These are phyloP conservation scores for Penicillium hesseltinei DNA, from an alignment of 2,329 filamentous ascomycete genomes.

Conservation along the genomic window DNA sequence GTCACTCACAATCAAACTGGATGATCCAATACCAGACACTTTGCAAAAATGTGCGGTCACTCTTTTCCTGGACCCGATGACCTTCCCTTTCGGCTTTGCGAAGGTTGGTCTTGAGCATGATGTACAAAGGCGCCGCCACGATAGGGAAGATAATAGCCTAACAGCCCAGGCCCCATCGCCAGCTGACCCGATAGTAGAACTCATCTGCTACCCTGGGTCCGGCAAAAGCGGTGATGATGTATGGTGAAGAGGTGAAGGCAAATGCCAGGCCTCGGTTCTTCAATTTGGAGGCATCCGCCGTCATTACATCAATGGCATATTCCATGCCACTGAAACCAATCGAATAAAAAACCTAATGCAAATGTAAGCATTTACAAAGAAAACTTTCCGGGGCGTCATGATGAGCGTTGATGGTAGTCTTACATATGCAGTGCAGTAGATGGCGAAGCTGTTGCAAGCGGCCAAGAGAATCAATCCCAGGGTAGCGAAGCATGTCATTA, in stretches of 20 bases:
- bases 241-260: constrained; percentile 60
- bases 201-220: constrained; percentile 50
- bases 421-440: constrained; percentile 57
- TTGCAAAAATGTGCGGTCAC: constrained; percentile 44
- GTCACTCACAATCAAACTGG: constrained; percentile 54
- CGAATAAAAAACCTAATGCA: constrained; percentile 51
- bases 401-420: background rate
- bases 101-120: constrained; percentile 53
- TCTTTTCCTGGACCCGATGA: constrained; percentile 43
- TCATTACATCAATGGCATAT: constrained; percentile 58
- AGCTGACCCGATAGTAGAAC: constrained; percentile 51
- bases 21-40: constrained; percentile 52
- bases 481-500: constrained; percentile 46
- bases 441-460: constrained; percentile 55
- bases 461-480: constrained; percentile 59
- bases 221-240: constrained; percentile 59
- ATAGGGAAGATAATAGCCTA: constrained; percentile 59
- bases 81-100: constrained; percentile 55
- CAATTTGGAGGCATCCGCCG: constrained; percentile 60
- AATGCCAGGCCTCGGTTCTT: constrained; percentile 61
- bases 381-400: accelerated
- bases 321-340: constrained; percentile 57
- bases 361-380: background rate
- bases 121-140: constrained; percentile 53
- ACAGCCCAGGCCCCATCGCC: constrained; percentile 60